Evolutionary conservation across 257 asterid genomes (phyloP).

Genomic region (Capsicum pubescens): DNA sequence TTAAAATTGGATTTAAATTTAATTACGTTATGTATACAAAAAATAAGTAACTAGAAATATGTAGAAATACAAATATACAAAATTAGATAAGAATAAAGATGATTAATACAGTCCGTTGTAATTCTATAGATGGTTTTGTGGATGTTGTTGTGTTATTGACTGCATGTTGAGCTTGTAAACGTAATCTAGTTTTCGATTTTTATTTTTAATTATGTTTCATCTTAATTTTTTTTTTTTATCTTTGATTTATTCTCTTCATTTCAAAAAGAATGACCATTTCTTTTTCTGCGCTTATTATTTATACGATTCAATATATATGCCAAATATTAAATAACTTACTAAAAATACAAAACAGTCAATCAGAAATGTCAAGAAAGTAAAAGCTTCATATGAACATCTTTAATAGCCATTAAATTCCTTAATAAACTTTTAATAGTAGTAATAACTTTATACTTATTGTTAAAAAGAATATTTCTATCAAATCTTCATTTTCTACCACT

Average conservation of each 20-base stretch:
- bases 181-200: neutral
- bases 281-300: too few species aligned
- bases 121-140: neutral
- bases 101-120: neutral
- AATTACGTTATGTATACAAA: too few species aligned
- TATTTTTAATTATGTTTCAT: neutral
- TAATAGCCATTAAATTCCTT: neutral
- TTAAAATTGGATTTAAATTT: too few species aligned
- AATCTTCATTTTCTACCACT: neutral
- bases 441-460: neutral
- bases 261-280: too few species aligned
- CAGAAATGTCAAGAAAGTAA: neutral
- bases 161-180: neutral
- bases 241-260: too few species aligned
- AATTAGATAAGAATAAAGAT: too few species aligned
- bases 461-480: neutral
- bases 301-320: too few species aligned
- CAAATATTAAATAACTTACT: too few species aligned
- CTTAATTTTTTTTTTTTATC: neutral
- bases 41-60: too few species aligned
- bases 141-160: neutral
- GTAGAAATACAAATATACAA: too few species aligned
- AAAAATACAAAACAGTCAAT: too few species aligned
- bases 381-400: constrained; percentile 6
- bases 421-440: neutral